Evolutionary conservation across 305 asterid species (phyloP), one percentile per base, ranked within the genome.

Genomic region (Fraxinus greggii): DNA sequence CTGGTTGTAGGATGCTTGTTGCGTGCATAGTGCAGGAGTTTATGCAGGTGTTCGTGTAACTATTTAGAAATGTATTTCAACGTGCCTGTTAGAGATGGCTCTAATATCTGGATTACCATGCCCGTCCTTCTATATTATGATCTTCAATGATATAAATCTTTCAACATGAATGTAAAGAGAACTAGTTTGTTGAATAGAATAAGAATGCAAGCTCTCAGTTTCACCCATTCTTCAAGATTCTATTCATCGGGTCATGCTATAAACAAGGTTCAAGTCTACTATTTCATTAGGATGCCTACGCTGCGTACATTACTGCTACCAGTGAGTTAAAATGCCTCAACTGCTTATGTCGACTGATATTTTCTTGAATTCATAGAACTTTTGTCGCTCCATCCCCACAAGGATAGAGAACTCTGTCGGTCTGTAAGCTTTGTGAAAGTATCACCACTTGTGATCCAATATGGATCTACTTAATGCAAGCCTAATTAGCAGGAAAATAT

Each of bases 1-100:
- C 83, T 93, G 85, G 63, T 86, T 79, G 78, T 90, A 33, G 98
- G 98, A 45, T 83, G 59, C 79, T 81, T 77, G 61, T 80, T 88
- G 78, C 89, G 89, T 82, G 88, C 83, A 79, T 89, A 85, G 83
- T 21, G 33, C 77, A 54, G 80, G 21, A 72, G 13, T 36, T n/a
- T 75, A 67, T 24, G 21, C 40, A 28, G 74, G 72, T 15, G 59
- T 77, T 19, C 31, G 23, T 78, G 40, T 65, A 77, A 81, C 67
- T 32, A 26, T 28, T 19, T 85, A 87, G 85, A 78, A 36, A 42
- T 28, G 38, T 80, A 79, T 79, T 70, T 69, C 61, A 24, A 17
- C 81, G 54, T 82, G 83, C 79, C 79, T 29, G 82, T 81, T 79
- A 81, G 56, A 69, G 81, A 82, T 65, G 82, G 73, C 33, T 35